Percentiles rank a stretch among this genome's conserved stretches.
These are phyloP conservation scores for Phytophthora sp. DNA, from an alignment of 352 stramenopile species.

Conservation along the genomic window DNA sequence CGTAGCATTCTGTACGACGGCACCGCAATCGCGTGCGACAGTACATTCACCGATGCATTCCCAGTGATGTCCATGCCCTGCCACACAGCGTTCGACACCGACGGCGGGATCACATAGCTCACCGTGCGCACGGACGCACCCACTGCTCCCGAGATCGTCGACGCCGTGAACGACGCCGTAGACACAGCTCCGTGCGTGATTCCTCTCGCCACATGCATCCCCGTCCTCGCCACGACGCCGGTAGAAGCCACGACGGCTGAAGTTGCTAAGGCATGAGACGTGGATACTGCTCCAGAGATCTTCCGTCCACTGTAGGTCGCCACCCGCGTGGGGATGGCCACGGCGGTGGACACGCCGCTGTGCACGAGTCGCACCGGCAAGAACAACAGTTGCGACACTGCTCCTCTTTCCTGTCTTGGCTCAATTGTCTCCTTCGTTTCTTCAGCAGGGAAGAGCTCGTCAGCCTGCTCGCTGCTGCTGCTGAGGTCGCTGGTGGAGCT, in stretches of 20 bases:
- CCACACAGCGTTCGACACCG: constrained; percentile 67
- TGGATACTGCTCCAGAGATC: constrained; percentile 60
- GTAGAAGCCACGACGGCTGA: constrained; percentile 64
- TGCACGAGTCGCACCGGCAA: constrained; percentile 66
- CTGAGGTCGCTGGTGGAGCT: constrained; percentile 30
- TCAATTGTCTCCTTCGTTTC: neutral
- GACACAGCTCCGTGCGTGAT: constrained; percentile 59
- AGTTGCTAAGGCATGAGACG: constrained; percentile 63
- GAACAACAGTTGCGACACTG: constrained; percentile 63
- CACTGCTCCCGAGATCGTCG: constrained; percentile 55
- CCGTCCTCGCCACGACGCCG: constrained; percentile 53
- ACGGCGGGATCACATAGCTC: constrained; percentile 62
- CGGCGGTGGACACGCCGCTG: constrained; percentile 61
- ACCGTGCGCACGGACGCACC: constrained; percentile 57
- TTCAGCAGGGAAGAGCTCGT: constrained; percentile 24
- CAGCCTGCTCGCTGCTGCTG: constrained; percentile 14
- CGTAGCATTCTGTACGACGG: constrained; percentile 69
- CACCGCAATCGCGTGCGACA: constrained; percentile 73
- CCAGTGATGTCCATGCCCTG: constrained; percentile 65
- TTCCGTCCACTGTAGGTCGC: constrained; percentile 63
- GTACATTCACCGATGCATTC: constrained; percentile 58
- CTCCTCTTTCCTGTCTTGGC: constrained; percentile 17
- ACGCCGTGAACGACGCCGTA: constrained; percentile 61
- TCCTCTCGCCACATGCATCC: constrained; percentile 53
- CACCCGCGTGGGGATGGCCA: constrained; percentile 52